These are phyloP conservation scores for Talaromyces sp. DNA, from an alignment of 2,329 filamentous ascomycete genomes.

Conservation along the genomic window DNA sequence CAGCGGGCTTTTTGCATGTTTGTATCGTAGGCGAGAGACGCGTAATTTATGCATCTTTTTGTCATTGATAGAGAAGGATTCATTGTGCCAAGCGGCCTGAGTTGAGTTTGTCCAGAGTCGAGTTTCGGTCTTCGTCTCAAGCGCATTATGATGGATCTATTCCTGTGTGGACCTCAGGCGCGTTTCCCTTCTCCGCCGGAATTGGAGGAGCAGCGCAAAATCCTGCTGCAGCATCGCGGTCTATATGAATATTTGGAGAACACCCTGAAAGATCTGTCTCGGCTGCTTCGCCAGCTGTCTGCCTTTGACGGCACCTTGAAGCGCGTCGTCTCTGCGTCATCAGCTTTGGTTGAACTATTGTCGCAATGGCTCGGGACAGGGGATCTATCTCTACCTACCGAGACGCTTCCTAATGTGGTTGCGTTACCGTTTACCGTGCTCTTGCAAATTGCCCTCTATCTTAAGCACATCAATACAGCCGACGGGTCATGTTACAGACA, in stretches of 20 bases:
- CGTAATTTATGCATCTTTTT: not conserved
- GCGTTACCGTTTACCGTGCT: conserved; percentile 8
- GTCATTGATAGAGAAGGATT: not conserved
- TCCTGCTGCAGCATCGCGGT: not conserved
- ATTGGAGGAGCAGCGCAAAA: not conserved
- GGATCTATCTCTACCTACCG: not conserved
- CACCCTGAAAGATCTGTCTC: not conserved
- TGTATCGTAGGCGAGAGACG: not conserved
- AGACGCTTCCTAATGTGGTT: not conserved
- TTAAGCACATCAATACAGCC: not conserved
- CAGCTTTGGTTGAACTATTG: not conserved
- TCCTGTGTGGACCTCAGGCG: conserved; percentile 9
- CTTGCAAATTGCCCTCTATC: conserved; percentile 5
- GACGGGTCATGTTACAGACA: not conserved
- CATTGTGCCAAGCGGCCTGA: not conserved
- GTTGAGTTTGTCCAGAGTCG: not conserved
- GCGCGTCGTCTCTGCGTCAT: not conserved
- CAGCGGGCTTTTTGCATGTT: not conserved
- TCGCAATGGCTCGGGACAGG: conserved; percentile 3
- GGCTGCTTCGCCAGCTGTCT: not conserved
- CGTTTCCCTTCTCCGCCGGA: not conserved
- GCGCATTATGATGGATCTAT: not conserved
- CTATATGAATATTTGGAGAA: not conserved
- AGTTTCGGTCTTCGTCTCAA: not conserved
- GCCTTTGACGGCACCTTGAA: conserved; percentile 1